Conservation (phyloP, 495 filamentous ascomycete species). For the Podospora pseudopauciseta region DNA sequence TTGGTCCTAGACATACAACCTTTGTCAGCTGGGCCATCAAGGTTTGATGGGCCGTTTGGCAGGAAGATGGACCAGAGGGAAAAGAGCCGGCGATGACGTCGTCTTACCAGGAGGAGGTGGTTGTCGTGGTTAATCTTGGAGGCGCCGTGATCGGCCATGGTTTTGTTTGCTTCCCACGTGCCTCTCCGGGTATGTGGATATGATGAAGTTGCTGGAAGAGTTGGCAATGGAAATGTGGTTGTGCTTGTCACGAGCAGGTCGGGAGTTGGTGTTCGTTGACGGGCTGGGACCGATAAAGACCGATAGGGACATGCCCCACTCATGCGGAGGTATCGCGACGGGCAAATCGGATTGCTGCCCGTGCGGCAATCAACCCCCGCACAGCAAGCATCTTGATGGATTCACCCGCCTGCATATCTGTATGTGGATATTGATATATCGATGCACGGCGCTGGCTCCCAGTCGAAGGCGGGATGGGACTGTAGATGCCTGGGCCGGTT, state of each 20-base stretch:
- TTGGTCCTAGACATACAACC: slow-evolving; percentile 64
- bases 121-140: slow-evolving; percentile 47
- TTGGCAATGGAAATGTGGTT: background rate
- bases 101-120: slow-evolving; percentile 46
- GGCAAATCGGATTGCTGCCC: background rate
- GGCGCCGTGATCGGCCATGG: slow-evolving; percentile 44
- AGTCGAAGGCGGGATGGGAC: too few species aligned
- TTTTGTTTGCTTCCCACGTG: slow-evolving; percentile 10
- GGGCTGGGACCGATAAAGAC: too few species aligned
- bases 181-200: background rate
- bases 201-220: background rate
- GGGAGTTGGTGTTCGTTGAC: background rate
- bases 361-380: background rate
- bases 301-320: background rate
- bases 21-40: slow-evolving; percentile 5
- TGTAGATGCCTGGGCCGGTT: background rate
- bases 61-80: background rate
- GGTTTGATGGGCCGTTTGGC: background rate
- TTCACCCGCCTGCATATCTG: background rate
- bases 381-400: background rate
- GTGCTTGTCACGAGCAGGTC: background rate
- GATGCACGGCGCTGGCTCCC: too few species aligned
- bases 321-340: too few species aligned
- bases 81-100: slow-evolving; percentile 9
- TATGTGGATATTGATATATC: too few species aligned